Evolutionary conservation across 352 stramenopile genomes (phyloP), one percentile per base, ranked within the genome.

Genomic region (Globisporangium uncinulatum): DNA sequence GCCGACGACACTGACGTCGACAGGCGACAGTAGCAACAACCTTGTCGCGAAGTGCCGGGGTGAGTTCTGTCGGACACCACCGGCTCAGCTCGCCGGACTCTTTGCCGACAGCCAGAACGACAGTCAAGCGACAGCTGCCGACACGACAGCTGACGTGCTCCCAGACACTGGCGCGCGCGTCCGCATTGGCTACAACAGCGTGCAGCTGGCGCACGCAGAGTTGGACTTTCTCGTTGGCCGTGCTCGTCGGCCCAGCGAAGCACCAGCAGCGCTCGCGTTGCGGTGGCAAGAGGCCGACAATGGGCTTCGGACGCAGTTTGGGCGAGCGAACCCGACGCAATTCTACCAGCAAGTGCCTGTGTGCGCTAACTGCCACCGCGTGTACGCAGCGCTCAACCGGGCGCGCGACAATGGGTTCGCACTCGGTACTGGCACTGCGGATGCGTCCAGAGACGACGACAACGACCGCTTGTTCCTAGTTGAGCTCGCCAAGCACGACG

Each of bases 261-360:
- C 66, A 1, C 61, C 73, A 7, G 48, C 34, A 14, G 56, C 47
- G 9, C 47, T 82, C 2, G 65, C 58, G 5, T 54, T 87, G 15
- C 59, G 73, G 43, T 93, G 80, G 83, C 75, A 86, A 57, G 80
- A 88, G 50, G 69, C 74, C 1, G 80, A 90, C 43, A 85, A 76
- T 20, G 60, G 83, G 7, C 65, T 86, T 15, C 76, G 80, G 9
- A 77, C 73, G 56, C 75, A 91, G 50, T 57, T 93, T 6, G 83
- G 81, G 0, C 73, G 80, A 0, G 58, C 66, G 1, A 89, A 94
- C 14, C 81, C 83, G 21, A 73, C 62, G 14, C 71, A 79, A 24
- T 94, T 87, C 50, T 92, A 94, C 68, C 91, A 89, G 57, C 83
- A 89, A 65, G 79, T 88, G 9, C 42, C 56, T 0, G 79, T 94